A percentile compares a stretch with the other conserved stretches of the same genome.
phyloP scores from a whole-genome alignment of 805 yeast species.

The Teunomyces barrocoloradensis region DNA sequence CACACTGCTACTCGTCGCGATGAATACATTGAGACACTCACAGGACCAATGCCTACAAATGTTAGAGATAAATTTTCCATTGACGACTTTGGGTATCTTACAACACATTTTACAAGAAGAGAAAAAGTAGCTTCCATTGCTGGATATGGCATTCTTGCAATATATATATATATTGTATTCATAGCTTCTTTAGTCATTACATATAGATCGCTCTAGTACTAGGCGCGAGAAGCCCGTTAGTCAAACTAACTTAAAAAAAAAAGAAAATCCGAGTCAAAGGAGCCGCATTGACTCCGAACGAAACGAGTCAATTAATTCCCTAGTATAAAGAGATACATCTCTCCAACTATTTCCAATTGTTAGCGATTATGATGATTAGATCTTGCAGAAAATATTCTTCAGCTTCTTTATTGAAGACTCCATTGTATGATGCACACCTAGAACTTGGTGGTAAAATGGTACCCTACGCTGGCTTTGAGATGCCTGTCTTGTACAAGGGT shows the following conservation, averaged over 20 bases:
- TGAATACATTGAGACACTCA: constrained; percentile 8
- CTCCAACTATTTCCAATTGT: background rate
- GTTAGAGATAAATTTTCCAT: constrained; percentile 6
- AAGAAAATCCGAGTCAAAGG: constrained; percentile 1
- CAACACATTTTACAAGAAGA: constrained; percentile 2
- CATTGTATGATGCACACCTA: constrained; percentile 77
- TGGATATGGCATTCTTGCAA: background rate
- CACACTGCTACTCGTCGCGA: constrained; percentile 8
- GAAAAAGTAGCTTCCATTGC: background rate
- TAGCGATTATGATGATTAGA: background rate
- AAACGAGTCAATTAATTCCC: background rate
- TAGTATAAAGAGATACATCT: constrained; percentile 1
- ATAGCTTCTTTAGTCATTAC: background rate
- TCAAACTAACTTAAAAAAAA: background rate
- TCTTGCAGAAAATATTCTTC: constrained; percentile 24
- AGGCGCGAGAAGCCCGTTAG: too few species aligned
- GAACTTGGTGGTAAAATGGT: constrained; percentile 86
- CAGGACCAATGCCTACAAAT: constrained; percentile 8
- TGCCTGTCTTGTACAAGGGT: constrained; percentile 88
- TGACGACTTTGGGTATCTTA: constrained; percentile 17
- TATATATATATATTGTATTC: background rate
- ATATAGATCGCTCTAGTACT: background rate
- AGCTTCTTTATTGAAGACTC: constrained; percentile 55
- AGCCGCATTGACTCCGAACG: constrained; percentile 1
- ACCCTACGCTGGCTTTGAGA: constrained; percentile 92